Base-by-base conservation (phyloP, 2,329 filamentous ascomycete genomes). In the Cladorrhinum sp. region DNA sequence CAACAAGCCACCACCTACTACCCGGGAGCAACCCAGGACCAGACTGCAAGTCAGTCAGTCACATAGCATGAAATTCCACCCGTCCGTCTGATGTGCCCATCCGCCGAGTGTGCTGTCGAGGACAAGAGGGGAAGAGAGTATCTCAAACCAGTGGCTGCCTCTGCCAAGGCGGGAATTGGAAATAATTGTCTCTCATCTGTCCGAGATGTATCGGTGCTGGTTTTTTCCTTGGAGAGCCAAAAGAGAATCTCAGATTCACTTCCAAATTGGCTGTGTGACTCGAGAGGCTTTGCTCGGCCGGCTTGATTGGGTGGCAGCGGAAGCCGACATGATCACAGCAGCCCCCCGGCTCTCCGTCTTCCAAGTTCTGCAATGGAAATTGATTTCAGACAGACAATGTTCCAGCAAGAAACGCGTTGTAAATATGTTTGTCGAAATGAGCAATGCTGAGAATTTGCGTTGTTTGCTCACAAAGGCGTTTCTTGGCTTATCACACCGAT, bases 261-360 rank as follows among this genome's bases (percentile, higher is more conserved):
- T 32, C 20, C 59, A 68, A 63, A 65, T 68, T 67, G 57, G 16
- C 53, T 61, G 67, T 68, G 58, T 29, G 23, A 69, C 66, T 51
- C 45, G 41, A 59, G 13, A 50, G 16, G 38, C 10, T 45, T 45
- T 36, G 51, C 50, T 50, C 48, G 38, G 41, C 24, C 18, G 38
- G 24, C 16, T 53, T 67, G 62, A 68, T 68, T 67, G 66, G 65
- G 41, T 56, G 48, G 27, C 45, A 29, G 59, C 56, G 58, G 64
- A 57, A 48, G 51, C 36, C 57, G 23, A 62, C 53, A 62, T 62
- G 61, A 62, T 62, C 66, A 69, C 65, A 52, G 41, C 64, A 67
- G 60, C 25, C 53, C 38, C 22, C 53, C 52, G 23, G 57, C 58
- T 23, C 59, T 60, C 59, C 54, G 25, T 61, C 63, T 58, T 61